Conservation (phyloP, 1,284 basidiomycete species). For the Melampsora americana region DNA sequence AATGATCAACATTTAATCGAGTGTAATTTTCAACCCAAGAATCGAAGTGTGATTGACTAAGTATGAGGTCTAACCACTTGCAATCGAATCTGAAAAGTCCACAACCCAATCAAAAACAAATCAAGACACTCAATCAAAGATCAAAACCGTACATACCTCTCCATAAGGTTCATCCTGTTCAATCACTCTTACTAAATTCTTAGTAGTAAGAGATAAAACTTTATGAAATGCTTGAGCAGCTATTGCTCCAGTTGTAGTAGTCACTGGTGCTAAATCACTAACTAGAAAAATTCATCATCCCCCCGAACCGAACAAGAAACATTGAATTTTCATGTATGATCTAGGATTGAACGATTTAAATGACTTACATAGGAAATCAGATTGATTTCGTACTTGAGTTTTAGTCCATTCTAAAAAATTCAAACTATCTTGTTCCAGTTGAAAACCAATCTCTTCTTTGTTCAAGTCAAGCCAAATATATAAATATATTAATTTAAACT, state of each 20-base stretch:
- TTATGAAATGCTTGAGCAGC: conserved; percentile 42
- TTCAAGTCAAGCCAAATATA: background rate
- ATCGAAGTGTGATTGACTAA: too few relatives aligned
- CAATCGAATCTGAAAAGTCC: conserved; percentile 5
- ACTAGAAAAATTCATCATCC: background rate
- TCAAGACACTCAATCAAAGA: background rate
- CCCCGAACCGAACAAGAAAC: background rate
- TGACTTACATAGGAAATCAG: conserved; percentile 37
- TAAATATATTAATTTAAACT: background rate
- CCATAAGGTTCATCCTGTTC: conserved; percentile 44
- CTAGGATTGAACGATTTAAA: background rate
- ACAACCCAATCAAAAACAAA: background rate
- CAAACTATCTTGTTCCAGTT: conserved; percentile 25
- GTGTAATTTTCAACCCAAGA: too few relatives aligned
- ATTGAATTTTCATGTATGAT: background rate
- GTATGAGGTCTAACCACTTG: background rate
- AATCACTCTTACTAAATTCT: conserved; percentile 26
- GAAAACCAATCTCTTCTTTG: background rate
- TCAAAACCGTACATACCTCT: conserved; percentile 13
- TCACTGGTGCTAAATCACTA: conserved; percentile 42
- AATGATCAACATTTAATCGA: too few relatives aligned
- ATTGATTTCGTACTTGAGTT: conserved; percentile 29
- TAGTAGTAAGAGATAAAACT: conserved; percentile 29
- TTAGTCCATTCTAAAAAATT: conserved; percentile 38
- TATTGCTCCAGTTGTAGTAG: conserved; percentile 29